Conservation (phyloP, 306 rosid species). For the Inga oerstediana region DNA sequence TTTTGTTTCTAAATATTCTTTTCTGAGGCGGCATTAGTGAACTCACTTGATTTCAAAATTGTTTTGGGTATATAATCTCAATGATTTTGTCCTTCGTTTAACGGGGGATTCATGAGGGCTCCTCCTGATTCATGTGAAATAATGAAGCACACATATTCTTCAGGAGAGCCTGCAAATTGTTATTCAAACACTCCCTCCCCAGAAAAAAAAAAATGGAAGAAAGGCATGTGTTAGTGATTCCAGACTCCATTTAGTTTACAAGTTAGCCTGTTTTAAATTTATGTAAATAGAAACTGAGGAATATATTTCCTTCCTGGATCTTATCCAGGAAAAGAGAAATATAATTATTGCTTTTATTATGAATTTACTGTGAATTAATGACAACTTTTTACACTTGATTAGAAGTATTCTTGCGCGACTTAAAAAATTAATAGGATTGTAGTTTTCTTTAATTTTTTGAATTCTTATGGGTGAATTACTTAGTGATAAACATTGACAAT, state of each 20-base stretch:
- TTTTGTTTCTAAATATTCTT: conserved; percentile 72
- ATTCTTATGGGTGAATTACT: background rate
- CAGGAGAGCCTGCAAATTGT: background rate
- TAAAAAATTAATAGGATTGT: too few species aligned
- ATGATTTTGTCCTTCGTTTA: background rate
- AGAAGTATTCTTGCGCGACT: too few species aligned
- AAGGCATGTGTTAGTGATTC: background rate
- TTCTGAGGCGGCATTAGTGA: conserved; percentile 46
- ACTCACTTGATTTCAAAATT: background rate
- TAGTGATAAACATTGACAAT: background rate
- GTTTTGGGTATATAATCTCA: conserved; percentile 18
- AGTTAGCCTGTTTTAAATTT: background rate
- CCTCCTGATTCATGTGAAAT: conserved; percentile 21
- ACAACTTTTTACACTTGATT: background rate
- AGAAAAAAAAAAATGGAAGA: background rate
- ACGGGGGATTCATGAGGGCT: background rate
- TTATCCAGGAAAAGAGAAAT: background rate
- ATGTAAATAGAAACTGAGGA: background rate
- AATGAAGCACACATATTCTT: background rate
- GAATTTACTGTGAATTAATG: background rate
- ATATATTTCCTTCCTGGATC: background rate
- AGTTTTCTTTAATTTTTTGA: too few species aligned
- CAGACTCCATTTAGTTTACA: background rate
- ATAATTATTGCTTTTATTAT: background rate
- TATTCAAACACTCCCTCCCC: background rate